phyloP scores from a whole-genome alignment of 768 basidiomycete species.

The Suillus cothurnatus region DNA sequence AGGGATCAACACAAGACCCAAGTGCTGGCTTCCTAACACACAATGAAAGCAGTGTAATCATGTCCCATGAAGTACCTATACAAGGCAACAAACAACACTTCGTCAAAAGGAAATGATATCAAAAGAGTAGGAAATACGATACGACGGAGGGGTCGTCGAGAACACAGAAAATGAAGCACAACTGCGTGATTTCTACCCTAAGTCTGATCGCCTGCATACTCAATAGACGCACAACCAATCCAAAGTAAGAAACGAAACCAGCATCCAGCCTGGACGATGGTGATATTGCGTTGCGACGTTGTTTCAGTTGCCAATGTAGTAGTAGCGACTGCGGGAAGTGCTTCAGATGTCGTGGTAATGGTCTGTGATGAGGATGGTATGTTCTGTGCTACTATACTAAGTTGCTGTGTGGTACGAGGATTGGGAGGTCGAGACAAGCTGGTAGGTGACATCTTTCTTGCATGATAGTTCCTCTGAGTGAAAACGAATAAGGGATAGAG shows the following conservation, averaged over 20 bases:
- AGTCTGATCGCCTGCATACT: neutral
- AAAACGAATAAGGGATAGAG: neutral
- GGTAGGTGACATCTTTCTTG: neutral
- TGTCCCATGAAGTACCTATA: neutral
- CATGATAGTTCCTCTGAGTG: neutral
- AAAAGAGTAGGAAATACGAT: neutral
- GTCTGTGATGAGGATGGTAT: neutral
- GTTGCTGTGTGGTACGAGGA: neutral
- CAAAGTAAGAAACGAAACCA: neutral
- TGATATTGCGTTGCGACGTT: neutral
- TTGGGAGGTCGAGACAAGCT: neutral
- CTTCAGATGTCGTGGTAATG: neutral
- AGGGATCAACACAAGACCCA: neutral
- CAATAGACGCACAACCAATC: neutral
- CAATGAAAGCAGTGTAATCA: neutral
- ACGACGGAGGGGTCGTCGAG: neutral
- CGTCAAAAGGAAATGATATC: neutral
- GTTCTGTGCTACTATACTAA: neutral
- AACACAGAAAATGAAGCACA: neutral
- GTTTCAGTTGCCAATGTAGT: neutral
- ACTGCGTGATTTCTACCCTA: neutral
- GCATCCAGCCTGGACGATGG: neutral
- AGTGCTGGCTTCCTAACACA: neutral
- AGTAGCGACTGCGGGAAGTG: neutral
- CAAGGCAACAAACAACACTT: neutral